These are phyloP conservation scores for Cercospora sp. DNA, from an alignment of 2,329 filamentous ascomycete species.

Conservation along the genomic window DNA sequence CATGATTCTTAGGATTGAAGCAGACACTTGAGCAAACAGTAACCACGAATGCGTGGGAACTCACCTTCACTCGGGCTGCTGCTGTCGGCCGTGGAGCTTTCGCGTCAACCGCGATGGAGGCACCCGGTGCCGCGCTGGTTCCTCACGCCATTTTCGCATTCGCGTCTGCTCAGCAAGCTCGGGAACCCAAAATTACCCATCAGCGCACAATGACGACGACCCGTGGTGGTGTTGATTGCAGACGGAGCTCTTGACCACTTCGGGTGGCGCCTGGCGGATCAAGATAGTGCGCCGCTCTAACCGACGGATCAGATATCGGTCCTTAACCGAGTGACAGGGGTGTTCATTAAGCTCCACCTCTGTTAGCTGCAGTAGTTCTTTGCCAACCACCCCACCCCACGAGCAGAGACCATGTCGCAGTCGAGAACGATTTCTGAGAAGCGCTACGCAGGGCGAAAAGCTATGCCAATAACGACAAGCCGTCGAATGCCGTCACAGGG, in stretches of 20 bases:
- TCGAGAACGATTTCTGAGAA: neutral
- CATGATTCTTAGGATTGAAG: slow-evolving; percentile 6
- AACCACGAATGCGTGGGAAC: neutral
- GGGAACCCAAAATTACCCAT: neutral
- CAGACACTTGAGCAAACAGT: neutral
- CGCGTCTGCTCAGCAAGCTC: neutral
- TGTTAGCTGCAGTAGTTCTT: neutral
- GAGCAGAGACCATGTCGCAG: neutral
- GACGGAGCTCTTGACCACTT: neutral
- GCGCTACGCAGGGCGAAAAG: neutral
- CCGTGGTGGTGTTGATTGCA: neutral
- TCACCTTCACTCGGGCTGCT: neutral
- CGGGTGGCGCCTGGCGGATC: neutral
- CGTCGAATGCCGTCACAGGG: neutral
- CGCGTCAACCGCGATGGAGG: neutral
- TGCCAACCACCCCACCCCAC: neutral
- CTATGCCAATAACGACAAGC: neutral
- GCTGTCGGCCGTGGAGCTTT: neutral
- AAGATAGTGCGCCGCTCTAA: neutral
- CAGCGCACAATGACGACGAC: neutral
- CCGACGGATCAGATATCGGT: neutral
- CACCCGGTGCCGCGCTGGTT: neutral
- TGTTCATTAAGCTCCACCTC: neutral
- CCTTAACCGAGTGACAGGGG: neutral
- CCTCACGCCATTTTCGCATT: neutral